Evolutionary conservation across 2,329 filamentous ascomycete genomes (phyloP), one percentile per base, ranked within the genome.

Genomic region (Beauveria caledonica): DNA sequence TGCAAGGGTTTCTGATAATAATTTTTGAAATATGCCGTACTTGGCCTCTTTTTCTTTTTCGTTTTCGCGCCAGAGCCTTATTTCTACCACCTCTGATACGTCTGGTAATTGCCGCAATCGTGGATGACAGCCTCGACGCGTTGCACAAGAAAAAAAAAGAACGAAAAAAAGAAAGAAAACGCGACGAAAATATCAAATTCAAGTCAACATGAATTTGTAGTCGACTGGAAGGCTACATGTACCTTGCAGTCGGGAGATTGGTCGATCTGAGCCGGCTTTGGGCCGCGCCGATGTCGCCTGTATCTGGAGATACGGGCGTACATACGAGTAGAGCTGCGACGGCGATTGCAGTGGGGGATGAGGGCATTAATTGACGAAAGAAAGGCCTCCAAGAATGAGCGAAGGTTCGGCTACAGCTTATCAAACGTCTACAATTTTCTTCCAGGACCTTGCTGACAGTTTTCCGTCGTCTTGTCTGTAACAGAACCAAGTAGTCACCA

Each of bases 251-350:
- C 25, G 15, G n/a, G 25, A 45, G 25, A 21, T 29, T 29, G 52
- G 23, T 8, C 27, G 33, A 50, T 58, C 45, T 42, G 21, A 36
- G 54, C 54, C 17, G 9, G 27, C 29, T 15, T 21, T 23, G 19
- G 19, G n/a, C 17, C 45, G 27, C 44, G 54, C 54, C 54, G 44
- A 57, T 57, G 54, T 57, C 54, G 54, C 54, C 54, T 57, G 54
- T 57, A 57, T 36, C 40, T 55, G 54, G 54, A 58, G 55, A 58
- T 58, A 58, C 55, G 55, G 39, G 19, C 55, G 55, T 58, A 58
- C 23, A 50, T 58, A 58, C 55, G 55, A 58, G 55, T 39, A 48
- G 10, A 8, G n/a, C 8, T 9, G 27, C 25, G 29, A 4, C 29
- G 2, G 39, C 6, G 23, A 42, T 5, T 19, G 55, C 45, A 50